A percentile compares a stretch with the other conserved stretches of the same genome.
Evolutionary conservation across 1,139 yeast genomes (phyloP).

Genomic region (Kurtzmaniella quercitrusa): DNA sequence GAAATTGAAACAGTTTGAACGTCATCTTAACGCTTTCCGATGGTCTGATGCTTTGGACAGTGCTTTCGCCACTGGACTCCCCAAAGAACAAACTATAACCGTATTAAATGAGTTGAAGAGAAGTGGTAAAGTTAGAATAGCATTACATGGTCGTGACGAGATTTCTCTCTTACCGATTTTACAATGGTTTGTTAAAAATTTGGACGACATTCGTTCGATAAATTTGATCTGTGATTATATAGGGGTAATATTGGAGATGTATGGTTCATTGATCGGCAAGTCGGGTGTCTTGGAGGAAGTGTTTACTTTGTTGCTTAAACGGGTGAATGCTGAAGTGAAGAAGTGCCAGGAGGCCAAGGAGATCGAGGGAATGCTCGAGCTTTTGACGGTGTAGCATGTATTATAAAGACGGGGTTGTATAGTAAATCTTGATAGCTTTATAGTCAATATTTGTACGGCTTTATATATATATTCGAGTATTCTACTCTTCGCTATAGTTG

Average conservation of each 20-base stretch:
- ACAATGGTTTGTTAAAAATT: constrained; percentile 72
- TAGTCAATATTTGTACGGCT: too few relatives aligned
- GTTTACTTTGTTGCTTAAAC: constrained; percentile 53
- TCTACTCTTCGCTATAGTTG: too few relatives aligned
- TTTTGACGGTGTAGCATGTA: constrained; percentile 46
- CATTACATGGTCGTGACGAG: constrained; percentile 81
- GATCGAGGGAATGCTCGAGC: constrained; percentile 89
- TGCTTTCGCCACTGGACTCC: constrained; percentile 74
- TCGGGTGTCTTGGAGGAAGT: constrained; percentile 80
- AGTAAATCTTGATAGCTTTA: too few relatives aligned
- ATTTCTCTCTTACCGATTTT: constrained; percentile 77
- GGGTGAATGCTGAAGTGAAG: constrained; percentile 63
- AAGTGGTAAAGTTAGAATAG: constrained; percentile 80
- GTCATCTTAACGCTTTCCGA: constrained; percentile 76
- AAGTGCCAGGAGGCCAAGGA: constrained; percentile 85
- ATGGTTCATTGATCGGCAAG: constrained; percentile 65
- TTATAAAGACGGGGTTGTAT: too few relatives aligned
- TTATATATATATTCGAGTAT: too few relatives aligned
- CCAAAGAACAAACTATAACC: constrained; percentile 74
- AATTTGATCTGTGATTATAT: constrained; percentile 78
- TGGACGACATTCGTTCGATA: constrained; percentile 78
- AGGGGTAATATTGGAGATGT: constrained; percentile 76
- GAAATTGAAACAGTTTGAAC: constrained; percentile 77
- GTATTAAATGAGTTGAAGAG: constrained; percentile 79
- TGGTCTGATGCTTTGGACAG: constrained; percentile 92